Evolutionary conservation across 306 rosid genomes (phyloP).

Genomic region (Hippophae rhamnoides): DNA sequence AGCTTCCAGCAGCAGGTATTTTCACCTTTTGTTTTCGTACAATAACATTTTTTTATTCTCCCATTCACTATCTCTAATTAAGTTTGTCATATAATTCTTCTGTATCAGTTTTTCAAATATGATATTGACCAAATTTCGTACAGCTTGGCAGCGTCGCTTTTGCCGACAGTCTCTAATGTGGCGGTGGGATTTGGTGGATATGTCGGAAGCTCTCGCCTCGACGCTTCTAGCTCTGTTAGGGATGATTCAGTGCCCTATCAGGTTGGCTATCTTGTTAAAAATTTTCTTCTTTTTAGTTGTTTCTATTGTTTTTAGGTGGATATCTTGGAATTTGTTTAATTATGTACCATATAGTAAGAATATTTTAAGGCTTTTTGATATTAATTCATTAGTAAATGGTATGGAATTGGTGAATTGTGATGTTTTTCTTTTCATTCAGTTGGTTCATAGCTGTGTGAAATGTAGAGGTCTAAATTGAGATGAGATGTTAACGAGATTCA

Average conservation of each 20-base stretch:
- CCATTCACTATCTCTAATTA: not conserved
- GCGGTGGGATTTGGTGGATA: constrained; percentile 82
- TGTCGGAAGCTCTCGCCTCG: constrained; percentile 77
- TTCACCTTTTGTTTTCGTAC: not conserved
- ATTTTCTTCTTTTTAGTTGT: not conserved
- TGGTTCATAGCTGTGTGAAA: not conserved
- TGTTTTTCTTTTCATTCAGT: too few relatives aligned
- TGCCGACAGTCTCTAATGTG: constrained; percentile 58
- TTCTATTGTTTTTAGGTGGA: not conserved
- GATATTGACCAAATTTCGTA: not conserved
- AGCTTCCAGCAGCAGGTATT: constrained; percentile 88
- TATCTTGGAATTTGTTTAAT: not conserved
- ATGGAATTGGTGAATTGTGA: not conserved
- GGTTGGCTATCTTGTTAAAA: constrained; percentile 27
- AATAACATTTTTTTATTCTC: not conserved
- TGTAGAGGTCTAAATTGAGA: too few relatives aligned
- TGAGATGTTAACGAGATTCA: too few relatives aligned
- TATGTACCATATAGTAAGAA: not conserved
- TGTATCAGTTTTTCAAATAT: not conserved
- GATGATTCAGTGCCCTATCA: constrained; percentile 46
- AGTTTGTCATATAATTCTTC: not conserved
- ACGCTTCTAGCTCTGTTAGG: constrained; percentile 36
- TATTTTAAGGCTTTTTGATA: too few relatives aligned
- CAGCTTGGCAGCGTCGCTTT: constrained; percentile 84
- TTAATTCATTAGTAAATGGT: not conserved